Evolutionary conservation across 768 basidiomycete species (phyloP).

Genomic region (Exsudoporus frostii): DNA sequence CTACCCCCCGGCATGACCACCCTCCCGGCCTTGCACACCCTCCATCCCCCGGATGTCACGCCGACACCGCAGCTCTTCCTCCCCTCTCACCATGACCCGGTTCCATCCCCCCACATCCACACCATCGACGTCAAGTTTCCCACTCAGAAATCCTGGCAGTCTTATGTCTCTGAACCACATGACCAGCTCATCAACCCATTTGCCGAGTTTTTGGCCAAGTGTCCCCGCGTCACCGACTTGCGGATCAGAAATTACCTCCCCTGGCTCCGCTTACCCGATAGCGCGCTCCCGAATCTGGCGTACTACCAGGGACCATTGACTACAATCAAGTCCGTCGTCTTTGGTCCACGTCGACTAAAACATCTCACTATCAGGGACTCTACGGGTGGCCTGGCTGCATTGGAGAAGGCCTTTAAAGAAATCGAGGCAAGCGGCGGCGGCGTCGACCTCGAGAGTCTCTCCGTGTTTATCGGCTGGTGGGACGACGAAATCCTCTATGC

Average conservation of each 20-base stretch:
- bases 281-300: constrained; percentile 18
- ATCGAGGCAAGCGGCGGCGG: constrained; percentile 19
- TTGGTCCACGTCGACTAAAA: constrained; percentile 13
- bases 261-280: constrained; percentile 19
- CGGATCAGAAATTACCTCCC: constrained; percentile 29
- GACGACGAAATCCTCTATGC: constrained; percentile 46
- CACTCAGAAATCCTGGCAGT: constrained; percentile 30
- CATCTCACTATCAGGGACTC: constrained; percentile 27
- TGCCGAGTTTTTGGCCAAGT: constrained; percentile 21
- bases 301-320: constrained; percentile 27
- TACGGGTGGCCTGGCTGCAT: constrained; percentile 14
- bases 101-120: constrained; percentile 24
- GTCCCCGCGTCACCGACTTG: constrained; percentile 20
- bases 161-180: constrained; percentile 25
- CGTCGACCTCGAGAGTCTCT: constrained; percentile 26
- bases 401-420: constrained; percentile 29
- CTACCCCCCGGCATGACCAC: constrained; percentile 5
- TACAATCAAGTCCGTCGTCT: constrained; percentile 25
- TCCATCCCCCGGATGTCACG: background rate
- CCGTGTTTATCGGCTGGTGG: constrained; percentile 41
- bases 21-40: constrained; percentile 6
- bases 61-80: background rate
- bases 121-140: constrained; percentile 32
- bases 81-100: constrained; percentile 8
- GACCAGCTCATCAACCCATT: constrained; percentile 29